Base-by-base conservation (phyloP, 129 eudicot species). In the Escallonia rubra region DNA sequence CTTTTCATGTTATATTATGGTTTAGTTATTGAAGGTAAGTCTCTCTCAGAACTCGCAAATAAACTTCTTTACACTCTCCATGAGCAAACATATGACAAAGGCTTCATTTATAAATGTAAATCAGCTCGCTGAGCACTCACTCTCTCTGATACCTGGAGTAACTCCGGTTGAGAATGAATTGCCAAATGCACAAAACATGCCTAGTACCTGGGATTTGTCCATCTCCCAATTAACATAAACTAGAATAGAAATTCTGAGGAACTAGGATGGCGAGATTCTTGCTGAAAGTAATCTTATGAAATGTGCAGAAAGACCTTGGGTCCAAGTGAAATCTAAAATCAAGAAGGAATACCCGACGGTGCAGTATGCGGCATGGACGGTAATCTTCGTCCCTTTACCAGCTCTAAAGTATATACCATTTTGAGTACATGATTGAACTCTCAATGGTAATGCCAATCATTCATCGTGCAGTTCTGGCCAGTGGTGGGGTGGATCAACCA, bases 1-100 rank as follows among this genome's bases (percentile, higher is more conserved):
- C 71, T 89, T 58, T 93, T 93, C 78, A 93, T 93, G 99, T 60
- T 93, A 44, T 93, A 89, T 79, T 93, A 84, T 64, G 99, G 99
- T 58, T 74, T 86, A 41, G 84, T 87, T 61, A 77, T 93, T 6
- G 99, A 93, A 81, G 90, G 96, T 93, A 82, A 86, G 87, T 43
- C 64, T 60, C 63, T 57, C 16, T 45, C 43, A 41, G 15, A 40
- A 34, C 43, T 55, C 49, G 11, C 50, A 67, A 52, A 16, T 34
- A 54, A n/a, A 11, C 14, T 54, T 54, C n/a, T 4, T 54, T 54
- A 54, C 59, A 8, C 34, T 23, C 34, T 23, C 14, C n/a, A n/a
- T 9, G 3, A 50, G 55, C 10, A 50, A 50, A 9, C 12, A 50
- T 50, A 8, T 4, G 55, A 50, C 55, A 50, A 50, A 50, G 55